phyloP scores from a whole-genome alignment of 768 basidiomycete species.

The Lyophyllum shimeji region DNA sequence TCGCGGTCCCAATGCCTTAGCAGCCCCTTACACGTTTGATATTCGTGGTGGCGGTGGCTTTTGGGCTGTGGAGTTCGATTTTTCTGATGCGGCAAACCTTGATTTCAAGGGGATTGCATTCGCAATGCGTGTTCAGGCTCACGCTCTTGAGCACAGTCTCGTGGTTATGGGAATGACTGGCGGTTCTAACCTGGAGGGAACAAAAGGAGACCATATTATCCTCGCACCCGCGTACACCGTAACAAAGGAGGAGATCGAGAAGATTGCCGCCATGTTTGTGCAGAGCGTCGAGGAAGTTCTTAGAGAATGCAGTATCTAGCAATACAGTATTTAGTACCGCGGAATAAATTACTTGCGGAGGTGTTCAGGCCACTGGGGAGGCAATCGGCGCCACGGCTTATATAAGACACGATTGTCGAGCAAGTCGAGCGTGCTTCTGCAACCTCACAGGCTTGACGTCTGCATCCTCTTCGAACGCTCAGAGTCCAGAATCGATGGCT shows the following conservation, averaged over 20 bases:
- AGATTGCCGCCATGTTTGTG: conserved; percentile 67
- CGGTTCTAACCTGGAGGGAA: conserved; percentile 67
- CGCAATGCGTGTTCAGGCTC: conserved; percentile 70
- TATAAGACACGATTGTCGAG: conserved; percentile 40
- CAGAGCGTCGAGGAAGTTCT: conserved; percentile 66
- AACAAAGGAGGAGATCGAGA: conserved; percentile 65
- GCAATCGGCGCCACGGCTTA: conserved; percentile 43
- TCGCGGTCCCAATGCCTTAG: conserved; percentile 49
- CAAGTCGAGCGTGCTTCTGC: conserved; percentile 31
- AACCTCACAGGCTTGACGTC: conserved; percentile 31
- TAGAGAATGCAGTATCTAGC: conserved; percentile 24
- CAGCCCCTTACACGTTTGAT: conserved; percentile 71
- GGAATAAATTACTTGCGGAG: too few species aligned
- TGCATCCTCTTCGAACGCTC: conserved; percentile 33
- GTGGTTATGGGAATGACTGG: conserved; percentile 76
- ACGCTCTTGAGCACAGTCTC: conserved; percentile 63
- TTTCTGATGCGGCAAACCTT: conserved; percentile 44
- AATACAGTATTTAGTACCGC: not conserved
- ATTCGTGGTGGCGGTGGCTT: conserved; percentile 84
- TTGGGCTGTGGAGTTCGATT: conserved; percentile 85
- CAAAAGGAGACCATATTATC: conserved; percentile 68
- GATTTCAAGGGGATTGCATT: conserved; percentile 56
- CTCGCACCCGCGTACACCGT: conserved; percentile 83
- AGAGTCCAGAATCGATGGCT: conserved; percentile 74
- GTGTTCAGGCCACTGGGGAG: conserved; percentile 4